These are phyloP conservation scores for Patellaria atrata DNA, from an alignment of 495 filamentous ascomycete species.

Conservation along the genomic window DNA sequence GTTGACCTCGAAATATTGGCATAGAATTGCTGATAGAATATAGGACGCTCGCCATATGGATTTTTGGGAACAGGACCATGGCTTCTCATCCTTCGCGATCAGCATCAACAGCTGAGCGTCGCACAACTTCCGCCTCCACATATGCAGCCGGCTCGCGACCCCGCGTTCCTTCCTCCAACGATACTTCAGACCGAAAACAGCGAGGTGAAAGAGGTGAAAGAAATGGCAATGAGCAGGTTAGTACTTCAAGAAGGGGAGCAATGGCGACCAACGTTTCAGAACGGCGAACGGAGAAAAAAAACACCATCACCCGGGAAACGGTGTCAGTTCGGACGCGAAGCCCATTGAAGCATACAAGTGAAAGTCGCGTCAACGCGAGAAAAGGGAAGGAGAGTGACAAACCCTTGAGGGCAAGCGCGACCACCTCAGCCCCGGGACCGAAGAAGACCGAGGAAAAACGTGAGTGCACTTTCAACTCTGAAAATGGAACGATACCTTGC, in stretches of 20 bases:
- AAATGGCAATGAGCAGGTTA: too few relatives aligned
- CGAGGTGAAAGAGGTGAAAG: slow-evolving; percentile 12
- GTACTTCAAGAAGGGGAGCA: slow-evolving; percentile 12
- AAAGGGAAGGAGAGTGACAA: slow-evolving; percentile 33
- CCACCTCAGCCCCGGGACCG: slow-evolving; percentile 15
- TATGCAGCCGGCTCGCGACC: slow-evolving; percentile 10
- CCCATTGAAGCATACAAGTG: slow-evolving; percentile 44
- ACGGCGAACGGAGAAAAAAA: slow-evolving; percentile 16
- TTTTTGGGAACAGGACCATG: slow-evolving; percentile 7
- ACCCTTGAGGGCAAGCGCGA: slow-evolving; percentile 31
- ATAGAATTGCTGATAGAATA: too few relatives aligned
- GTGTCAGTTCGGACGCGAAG: slow-evolving; percentile 47
- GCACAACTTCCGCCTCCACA: slow-evolving; percentile 6
- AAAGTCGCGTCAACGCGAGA: slow-evolving; percentile 24
- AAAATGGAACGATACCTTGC: slow-evolving; percentile 11
- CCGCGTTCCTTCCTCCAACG: slow-evolving; percentile 17
- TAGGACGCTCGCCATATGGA: too few relatives aligned
- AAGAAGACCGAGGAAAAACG: slow-evolving; percentile 9
- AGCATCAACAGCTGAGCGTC: slow-evolving; percentile 12
- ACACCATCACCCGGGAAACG: slow-evolving; percentile 15
- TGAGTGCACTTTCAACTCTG: slow-evolving; percentile 3
- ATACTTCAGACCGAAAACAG: slow-evolving; percentile 10
- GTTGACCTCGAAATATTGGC: too few relatives aligned
- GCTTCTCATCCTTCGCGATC: slow-evolving; percentile 14
- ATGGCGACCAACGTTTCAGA: slow-evolving; percentile 8